Base-by-base conservation (phyloP, 495 filamentous ascomycete genomes). In the Talaromyces stipitatus region DNA sequence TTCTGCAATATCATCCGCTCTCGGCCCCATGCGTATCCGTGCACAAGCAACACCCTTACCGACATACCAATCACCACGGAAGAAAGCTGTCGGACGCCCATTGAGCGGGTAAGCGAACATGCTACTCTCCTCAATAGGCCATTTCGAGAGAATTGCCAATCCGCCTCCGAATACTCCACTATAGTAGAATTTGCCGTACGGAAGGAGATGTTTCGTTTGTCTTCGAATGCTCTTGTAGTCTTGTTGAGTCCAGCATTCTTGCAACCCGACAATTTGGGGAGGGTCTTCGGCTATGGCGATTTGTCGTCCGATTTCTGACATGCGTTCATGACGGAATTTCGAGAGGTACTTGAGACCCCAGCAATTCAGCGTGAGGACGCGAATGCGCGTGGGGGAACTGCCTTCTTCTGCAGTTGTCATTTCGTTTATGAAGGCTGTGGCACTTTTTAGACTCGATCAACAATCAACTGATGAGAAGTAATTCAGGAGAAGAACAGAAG, bases 41-140 rank as follows among this genome's bases (percentile, higher is more conserved):
- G 92, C 92, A 64, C 83, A 87, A 7, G 94, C 94, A 2, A 98
- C 89, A 5, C 94, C 94, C 69, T 97, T 96, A 0, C 95, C 94
- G 5, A 97, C 92, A 58, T 68, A 78, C 90, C 90, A 95, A 71
- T 97, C 94, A 4, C 94, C 94, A 51, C 92, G 79, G 70, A 85
- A 96, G 73, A 97, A 96, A 5, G 91, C 92, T 5, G 90, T 90
- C 2, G 94, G 95, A 16, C 92, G 82, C 18, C 95, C 95, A 68
- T 97, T 97, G 22, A 98, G 76, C n/a, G 92, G 86, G 66, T 97
- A 98, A 6, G 75, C 73, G 62, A 81, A 78, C 89, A 97, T 94
- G 65, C 74, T 82, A 71, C 87, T 92, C 72, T 95, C 90, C 60
- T 91, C 90, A 63, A 98, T 90, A n/a, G 92, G 94, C 91, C 90